Base-by-base conservation (phyloP, 139 green algal species). In the Microglena sp. region DNA sequence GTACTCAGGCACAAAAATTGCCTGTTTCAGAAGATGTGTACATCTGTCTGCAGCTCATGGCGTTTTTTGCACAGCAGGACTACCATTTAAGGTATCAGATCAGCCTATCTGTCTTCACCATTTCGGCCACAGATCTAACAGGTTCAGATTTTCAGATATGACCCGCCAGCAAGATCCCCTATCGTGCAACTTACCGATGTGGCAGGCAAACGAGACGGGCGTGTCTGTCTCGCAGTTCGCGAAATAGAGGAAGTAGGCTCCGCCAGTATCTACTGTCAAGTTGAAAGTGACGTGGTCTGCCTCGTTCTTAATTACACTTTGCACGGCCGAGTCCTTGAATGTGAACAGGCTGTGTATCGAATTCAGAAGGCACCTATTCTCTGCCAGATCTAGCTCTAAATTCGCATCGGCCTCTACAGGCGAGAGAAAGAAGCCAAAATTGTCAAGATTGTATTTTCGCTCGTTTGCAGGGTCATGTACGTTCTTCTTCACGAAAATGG, bases 141-240 rank as follows among this genome's bases (percentile, higher is more conserved):
- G n/a, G n/a, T n/a, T n/a, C n/a, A n/a, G n/a, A n/a, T n/a, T n/a
- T n/a, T n/a, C n/a, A n/a, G n/a, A n/a, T n/a, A n/a, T n/a, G n/a
- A n/a, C n/a, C n/a, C n/a, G n/a, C n/a, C n/a, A n/a, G n/a, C n/a
- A n/a, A n/a, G n/a, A n/a, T n/a, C n/a, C n/a, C n/a, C n/a, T n/a
- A n/a, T n/a, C n/a, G n/a, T n/a, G n/a, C n/a, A n/a, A n/a, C n/a
- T n/a, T n/a, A n/a, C n/a, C 62, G 43, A 76, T 80, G 3, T 54
- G 33, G 6, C 50, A 62, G 8, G 77, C 60, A 33, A 96, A 94
- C 11, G 82, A 89, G 2, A 96, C 80, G 0, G 79, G 82, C 4
- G 75, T 79, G 54, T 79, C 29, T 5, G 40, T 3, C 58, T 94
- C 77, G 66, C 92, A 98, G 66, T 95, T 96, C 24, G 86, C 83